Conservation (phyloP, 768 basidiomycete genomes). For the Coprinopsis strossmayeri region DNA sequence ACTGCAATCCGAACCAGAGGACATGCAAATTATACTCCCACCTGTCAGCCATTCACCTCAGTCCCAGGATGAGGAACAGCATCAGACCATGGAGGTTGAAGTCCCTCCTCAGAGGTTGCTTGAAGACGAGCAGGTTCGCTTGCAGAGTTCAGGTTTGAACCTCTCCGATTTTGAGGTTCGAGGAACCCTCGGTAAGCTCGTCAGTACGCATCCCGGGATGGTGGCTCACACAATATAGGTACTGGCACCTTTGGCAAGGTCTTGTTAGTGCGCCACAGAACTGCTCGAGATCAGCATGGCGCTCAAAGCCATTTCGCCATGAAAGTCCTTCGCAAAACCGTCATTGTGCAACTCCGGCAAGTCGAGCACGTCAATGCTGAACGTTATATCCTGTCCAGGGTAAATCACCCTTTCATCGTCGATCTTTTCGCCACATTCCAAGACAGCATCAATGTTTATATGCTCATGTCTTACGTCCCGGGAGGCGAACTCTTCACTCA, state of each 20-base stretch:
- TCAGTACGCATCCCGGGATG: conserved; percentile 1
- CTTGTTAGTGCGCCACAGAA: conserved; percentile 75
- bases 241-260: conserved; percentile 97
- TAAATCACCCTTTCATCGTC: conserved; percentile 93
- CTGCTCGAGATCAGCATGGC: conserved; percentile 36
- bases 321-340: conserved; percentile 83
- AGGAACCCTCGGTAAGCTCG: conserved; percentile 36
- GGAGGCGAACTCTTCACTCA: conserved; percentile 98
- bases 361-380: conserved; percentile 98
- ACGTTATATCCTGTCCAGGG: conserved; percentile 84
- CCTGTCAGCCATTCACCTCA: background rate
- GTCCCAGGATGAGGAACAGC: conserved; percentile 4
- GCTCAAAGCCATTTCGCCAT: conserved; percentile 71
- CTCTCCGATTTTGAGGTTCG: conserved; percentile 78
- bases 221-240: conserved; percentile 37
- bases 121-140: conserved; percentile 65
- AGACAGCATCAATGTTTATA: conserved; percentile 95
- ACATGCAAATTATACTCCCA: background rate
- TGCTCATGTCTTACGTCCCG: conserved; percentile 94
- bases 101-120: conserved; percentile 49
- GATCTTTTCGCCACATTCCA: conserved; percentile 95
- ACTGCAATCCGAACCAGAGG: background rate
- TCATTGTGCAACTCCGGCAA: conserved; percentile 85
- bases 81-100: conserved; percentile 12
- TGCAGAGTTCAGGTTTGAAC: conserved; percentile 52